These are phyloP conservation scores for Scutellaria barbata DNA, from an alignment of 257 asterid species.

Conservation along the genomic window DNA sequence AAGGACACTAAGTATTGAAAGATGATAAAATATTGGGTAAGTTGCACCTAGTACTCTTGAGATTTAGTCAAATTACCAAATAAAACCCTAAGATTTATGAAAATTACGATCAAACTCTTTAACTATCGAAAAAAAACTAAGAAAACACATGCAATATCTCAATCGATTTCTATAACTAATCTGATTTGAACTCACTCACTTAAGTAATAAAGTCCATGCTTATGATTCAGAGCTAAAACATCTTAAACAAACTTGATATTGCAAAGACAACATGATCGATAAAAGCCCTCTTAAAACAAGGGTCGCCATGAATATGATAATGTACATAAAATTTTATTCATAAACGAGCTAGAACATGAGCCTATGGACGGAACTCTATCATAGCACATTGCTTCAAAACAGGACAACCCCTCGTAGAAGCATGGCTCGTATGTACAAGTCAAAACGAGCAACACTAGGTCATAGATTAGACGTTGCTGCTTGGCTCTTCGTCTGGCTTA, in stretches of 20 bases:
- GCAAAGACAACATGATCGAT: neutral
- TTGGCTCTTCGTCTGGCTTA: constrained; percentile 28
- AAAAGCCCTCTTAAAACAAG: neutral
- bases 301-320: neutral
- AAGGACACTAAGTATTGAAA: no score
- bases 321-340: neutral
- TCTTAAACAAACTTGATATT: neutral
- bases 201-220: neutral
- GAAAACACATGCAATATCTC: no score
- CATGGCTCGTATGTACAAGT: neutral
- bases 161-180: no score
- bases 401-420: neutral
- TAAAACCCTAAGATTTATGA: no score
- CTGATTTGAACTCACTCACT: no score
- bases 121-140: no score
- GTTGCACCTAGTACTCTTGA: no score
- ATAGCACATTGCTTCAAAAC: neutral
- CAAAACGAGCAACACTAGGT: constrained; percentile 13
- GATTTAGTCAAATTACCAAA: no score
- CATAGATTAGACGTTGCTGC: constrained; percentile 28
- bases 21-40: no score
- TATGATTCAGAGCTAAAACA: neutral
- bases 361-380: neutral
- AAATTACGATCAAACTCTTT: no score
- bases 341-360: neutral